Conservation (phyloP, 1,284 basidiomycete species). For the Puccinia triticina region DNA sequence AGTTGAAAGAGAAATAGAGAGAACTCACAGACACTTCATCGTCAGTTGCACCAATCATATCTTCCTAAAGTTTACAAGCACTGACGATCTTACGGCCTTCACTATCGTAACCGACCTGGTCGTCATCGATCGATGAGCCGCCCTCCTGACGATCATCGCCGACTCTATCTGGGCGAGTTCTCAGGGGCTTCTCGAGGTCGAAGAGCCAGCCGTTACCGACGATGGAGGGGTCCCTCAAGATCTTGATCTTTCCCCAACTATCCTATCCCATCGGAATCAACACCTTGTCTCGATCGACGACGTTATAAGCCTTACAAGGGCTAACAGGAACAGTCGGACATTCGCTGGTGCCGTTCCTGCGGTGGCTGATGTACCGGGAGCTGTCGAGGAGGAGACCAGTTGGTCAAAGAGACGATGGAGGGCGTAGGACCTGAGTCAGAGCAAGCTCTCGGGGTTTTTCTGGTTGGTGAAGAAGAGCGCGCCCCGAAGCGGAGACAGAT, state of each 20-base stretch:
- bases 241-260: slow-evolving; percentile 91
- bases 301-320: slow-evolving; percentile 80
- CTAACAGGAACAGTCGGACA: slow-evolving; percentile 77
- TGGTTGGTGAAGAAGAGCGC: slow-evolving; percentile 87
- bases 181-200: slow-evolving; percentile 54
- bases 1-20: not conserved
- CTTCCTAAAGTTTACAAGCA: slow-evolving; percentile 47
- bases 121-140: slow-evolving; percentile 66
- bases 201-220: slow-evolving; percentile 83
- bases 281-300: slow-evolving; percentile 86
- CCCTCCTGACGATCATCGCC: not conserved
- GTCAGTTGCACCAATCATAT: slow-evolving; percentile 51
- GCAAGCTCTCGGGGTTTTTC: slow-evolving; percentile 72
- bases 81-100: slow-evolving; percentile 58
- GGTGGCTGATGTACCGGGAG: slow-evolving; percentile 28
- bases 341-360: slow-evolving; percentile 60
- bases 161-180: not conserved
- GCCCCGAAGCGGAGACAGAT: slow-evolving; percentile 95
- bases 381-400: slow-evolving; percentile 60
- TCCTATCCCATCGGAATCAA: slow-evolving; percentile 96
- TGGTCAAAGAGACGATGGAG: slow-evolving; percentile 77
- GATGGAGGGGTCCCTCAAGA: slow-evolving; percentile 77
- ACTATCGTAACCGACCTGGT: slow-evolving; percentile 67
- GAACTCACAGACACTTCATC: slow-evolving; percentile 43
- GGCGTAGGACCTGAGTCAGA: slow-evolving; percentile 79